Evolutionary conservation across 495 filamentous ascomycete species (phyloP), one percentile per base, ranked within the genome.

Genomic region (Neurospora sp.): DNA sequence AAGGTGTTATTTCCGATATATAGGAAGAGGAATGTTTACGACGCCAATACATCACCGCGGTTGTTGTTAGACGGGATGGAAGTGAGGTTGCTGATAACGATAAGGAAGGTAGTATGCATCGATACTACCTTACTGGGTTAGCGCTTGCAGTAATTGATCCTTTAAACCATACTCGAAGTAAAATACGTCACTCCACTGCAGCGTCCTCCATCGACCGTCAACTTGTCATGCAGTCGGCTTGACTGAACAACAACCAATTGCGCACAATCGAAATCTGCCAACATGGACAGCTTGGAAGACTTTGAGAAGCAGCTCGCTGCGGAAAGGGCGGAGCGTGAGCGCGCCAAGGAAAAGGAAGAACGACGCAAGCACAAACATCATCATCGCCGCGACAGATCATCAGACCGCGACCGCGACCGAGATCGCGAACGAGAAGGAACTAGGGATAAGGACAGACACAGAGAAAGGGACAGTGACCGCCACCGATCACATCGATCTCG

Each of bases 301-400:
- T 86, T 89, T 22, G 87, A 89, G 72, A 87, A 87, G 73, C n/a
- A 79, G 1, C 78, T 88, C 6, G 86, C 85, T 0, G 84, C 84
- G 27, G 87, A 87, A 72, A 88, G 85, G 72, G 80, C 80, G 3
- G 83, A 86, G 71, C 80, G 83, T 14, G 85, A 87, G 27, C 80
- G 78, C 37, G 75, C 73, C 4, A 72, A 76, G 53, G 75, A 79
- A n/a, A 78, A 79, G 27, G 82, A 82, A 44, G 80, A 85, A 42
- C 81, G 81, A 39, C 78, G 77, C 40, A 76, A 80, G 39, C 79
- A 80, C 27, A 84, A 83, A 70, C 85, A 87, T 71, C 79, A 79
- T 68, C 83, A 83, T 61, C 79, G 82, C 73, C 80, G 80, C 72
- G 81, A 85, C 61, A 79, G 79, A 39, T 86, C 85, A 38, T 77